These are phyloP conservation scores for Kregervanrija delftensis DNA, from an alignment of 805 yeast species.

Conservation along the genomic window DNA sequence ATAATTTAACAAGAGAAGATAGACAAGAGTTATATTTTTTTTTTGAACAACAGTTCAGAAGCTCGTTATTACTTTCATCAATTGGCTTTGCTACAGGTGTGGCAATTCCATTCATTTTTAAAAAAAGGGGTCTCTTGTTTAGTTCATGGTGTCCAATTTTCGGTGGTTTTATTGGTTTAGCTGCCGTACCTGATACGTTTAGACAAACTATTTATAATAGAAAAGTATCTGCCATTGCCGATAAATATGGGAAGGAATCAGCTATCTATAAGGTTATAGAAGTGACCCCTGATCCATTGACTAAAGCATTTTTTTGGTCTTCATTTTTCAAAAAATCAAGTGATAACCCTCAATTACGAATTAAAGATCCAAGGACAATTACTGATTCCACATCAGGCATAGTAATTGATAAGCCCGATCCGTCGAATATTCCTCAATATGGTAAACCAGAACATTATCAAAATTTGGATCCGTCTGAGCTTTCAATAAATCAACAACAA, in stretches of 20 bases:
- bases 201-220: slow-evolving; percentile 24
- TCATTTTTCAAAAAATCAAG: slow-evolving; percentile 46
- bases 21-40: slow-evolving; percentile 34
- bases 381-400: slow-evolving; percentile 1
- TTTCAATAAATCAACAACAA: neutral
- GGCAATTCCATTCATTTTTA: slow-evolving; percentile 34
- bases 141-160: slow-evolving; percentile 35
- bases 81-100: slow-evolving; percentile 35
- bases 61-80: slow-evolving; percentile 33
- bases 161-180: slow-evolving; percentile 35
- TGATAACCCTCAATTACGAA: slow-evolving; percentile 41
- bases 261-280: slow-evolving; percentile 15
- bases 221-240: slow-evolving; percentile 26
- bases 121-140: slow-evolving; percentile 29
- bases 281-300: slow-evolving; percentile 22
- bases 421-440: slow-evolving; percentile 4
- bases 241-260: slow-evolving; percentile 19
- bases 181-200: slow-evolving; percentile 25
- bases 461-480: neutral
- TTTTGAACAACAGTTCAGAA: slow-evolving; percentile 29
- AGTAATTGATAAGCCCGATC: neutral
- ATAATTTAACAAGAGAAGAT: slow-evolving; percentile 33
- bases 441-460: slow-evolving; percentile 6
- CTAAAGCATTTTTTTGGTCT: slow-evolving; percentile 33
- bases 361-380: slow-evolving; percentile 47